Evolutionary conservation across 2,329 filamentous ascomycete genomes (phyloP).

Genomic region (Epichloe coenophiala): DNA sequence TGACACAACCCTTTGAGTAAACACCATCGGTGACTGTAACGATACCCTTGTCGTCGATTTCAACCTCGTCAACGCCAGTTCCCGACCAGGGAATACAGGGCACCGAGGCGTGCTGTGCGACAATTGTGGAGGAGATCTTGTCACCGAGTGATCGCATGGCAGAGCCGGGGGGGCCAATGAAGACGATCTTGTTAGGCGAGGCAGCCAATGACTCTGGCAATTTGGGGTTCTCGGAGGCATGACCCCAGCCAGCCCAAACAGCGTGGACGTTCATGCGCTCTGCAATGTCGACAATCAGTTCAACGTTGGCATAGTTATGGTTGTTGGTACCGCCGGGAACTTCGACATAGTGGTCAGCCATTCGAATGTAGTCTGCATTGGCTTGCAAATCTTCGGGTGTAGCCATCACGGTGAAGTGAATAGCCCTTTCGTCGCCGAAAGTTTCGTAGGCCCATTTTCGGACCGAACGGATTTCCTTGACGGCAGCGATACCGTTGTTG

Average conservation of each 20-base stretch:
- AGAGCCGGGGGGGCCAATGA: conserved; percentile 94
- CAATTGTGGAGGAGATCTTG: conserved; percentile 99
- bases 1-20: conserved; percentile 84
- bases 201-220: conserved; percentile 91
- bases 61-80: conserved; percentile 73
- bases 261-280: conserved; percentile 98
- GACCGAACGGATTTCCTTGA: conserved; percentile 98
- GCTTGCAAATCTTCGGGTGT: conserved; percentile 94
- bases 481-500: conserved; percentile 98
- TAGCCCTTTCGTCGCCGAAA: conserved; percentile 94
- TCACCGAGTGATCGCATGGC: conserved; percentile 98
- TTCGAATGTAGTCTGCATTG: conserved; percentile 98
- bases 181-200: conserved; percentile 96
- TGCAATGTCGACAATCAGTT: conserved; percentile 95
- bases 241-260: conserved; percentile 98
- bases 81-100: conserved; percentile 99
- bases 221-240: conserved; percentile 97
- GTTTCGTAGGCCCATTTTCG: conserved; percentile 99
- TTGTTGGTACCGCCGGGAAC: conserved; percentile 98
- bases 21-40: conserved; percentile 80
- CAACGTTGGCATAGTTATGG: conserved; percentile 99
- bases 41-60: conserved; percentile 67
- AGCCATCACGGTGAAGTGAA: conserved; percentile 99
- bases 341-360: conserved; percentile 99
- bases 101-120: conserved; percentile 90